Conservation (phyloP, 257 asterid species). For the Solanum arcanum region DNA sequence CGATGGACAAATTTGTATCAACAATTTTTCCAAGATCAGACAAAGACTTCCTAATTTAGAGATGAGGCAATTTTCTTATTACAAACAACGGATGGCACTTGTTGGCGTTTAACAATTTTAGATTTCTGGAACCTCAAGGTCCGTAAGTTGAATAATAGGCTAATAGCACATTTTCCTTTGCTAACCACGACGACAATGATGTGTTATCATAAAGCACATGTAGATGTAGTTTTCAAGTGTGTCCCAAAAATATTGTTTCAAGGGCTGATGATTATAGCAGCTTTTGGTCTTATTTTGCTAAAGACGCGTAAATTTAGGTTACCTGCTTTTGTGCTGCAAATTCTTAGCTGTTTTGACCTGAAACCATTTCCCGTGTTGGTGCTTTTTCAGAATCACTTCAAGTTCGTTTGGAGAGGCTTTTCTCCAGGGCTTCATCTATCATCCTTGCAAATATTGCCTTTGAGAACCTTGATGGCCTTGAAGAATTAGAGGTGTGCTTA, state of each 20-base stretch:
- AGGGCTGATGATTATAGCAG: not conserved
- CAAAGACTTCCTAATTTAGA: not conserved
- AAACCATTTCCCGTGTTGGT: slow-evolving; percentile 1
- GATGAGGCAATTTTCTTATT: not conserved
- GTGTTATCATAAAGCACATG: not conserved
- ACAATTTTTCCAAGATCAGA: not conserved
- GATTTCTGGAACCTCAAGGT: not conserved
- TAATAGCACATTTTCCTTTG: not conserved
- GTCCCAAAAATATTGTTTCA: not conserved
- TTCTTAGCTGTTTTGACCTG: not conserved
- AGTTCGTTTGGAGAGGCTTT: slow-evolving; percentile 50
- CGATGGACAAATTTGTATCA: not conserved
- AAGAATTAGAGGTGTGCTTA: slow-evolving; percentile 57
- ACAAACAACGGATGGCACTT: not conserved
- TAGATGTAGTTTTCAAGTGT: not conserved
- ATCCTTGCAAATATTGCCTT: slow-evolving; percentile 57
- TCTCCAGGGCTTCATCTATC: slow-evolving; percentile 60
- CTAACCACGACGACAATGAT: not conserved
- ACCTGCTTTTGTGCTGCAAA: not conserved
- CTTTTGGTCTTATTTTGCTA: not conserved
- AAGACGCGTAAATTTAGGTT: not conserved
- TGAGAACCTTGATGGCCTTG: slow-evolving; percentile 51
- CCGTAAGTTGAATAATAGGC: not conserved
- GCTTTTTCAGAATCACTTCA: slow-evolving; percentile 58
- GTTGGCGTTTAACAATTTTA: not conserved